Base-by-base conservation (phyloP, 2,329 filamentous ascomycete species). In the Trichoderma atrobrunneum region DNA sequence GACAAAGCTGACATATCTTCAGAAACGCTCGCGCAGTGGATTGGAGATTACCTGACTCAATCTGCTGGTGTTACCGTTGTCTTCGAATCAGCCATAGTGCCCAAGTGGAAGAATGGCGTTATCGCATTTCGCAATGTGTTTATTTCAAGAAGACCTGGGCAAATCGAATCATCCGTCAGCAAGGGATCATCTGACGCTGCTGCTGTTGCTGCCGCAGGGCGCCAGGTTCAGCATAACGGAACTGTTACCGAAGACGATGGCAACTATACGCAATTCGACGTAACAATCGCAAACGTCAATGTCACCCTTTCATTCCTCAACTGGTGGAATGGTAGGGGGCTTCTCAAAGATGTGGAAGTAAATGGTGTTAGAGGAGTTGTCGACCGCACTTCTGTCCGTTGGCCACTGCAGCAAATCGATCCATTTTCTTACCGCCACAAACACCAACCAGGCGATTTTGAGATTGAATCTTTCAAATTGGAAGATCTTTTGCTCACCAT, bases 71-170 rank as follows among this genome's bases (percentile, higher is more conserved):
- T 98, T 62, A 96, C 94, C 51, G 93, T 99, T 36, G 92, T 99
- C 69, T 99, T 99, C 80, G 96, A 99, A 82, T 98, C 94, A 51
- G 96, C 96, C 26, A 97, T 99, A 77, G 96, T 99, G 24, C 96
- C 96, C 12, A 96, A 93, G 80, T 99, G 96, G 96, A 91, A 90
- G 74, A 92, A 96, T 78, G 95, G 95, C 36, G 95, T 98, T 54
- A 99, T 99, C 75, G 95, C 93, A 0, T 97, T 99, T 83, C 92
- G 93, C 77, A 98, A 98, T 78, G 96, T 99, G 11, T 98, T 97
- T 78, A 93, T 99, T 2, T 98, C 96, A 16, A 88, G 95, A 72
- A 87, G 96, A 62, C 96, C 96, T 2, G 95, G 96, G 5, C 93
- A 97, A 80, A 86, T 89, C 43, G 88, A 89, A 73, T 92, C 92